These are phyloP conservation scores for Coniella lustricola DNA, from an alignment of 2,329 filamentous ascomycete genomes.

Conservation along the genomic window DNA sequence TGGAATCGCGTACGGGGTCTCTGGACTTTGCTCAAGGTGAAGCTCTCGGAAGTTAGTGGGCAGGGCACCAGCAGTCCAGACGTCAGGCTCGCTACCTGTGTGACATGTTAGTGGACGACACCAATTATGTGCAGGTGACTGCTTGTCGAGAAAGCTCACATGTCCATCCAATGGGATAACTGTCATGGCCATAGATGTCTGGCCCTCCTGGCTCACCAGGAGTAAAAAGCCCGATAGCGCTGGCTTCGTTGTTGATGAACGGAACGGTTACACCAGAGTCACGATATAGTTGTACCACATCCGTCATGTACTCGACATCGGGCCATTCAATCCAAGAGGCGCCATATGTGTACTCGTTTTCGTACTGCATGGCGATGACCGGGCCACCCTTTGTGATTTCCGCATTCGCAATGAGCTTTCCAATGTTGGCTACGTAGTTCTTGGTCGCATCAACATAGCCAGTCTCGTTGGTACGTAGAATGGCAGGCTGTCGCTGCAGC, in stretches of 20 bases:
- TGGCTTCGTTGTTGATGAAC: slow-evolving; percentile 67
- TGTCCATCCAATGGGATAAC: slow-evolving; percentile 54
- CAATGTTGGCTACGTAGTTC: slow-evolving; percentile 52
- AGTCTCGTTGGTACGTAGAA: slow-evolving; percentile 53
- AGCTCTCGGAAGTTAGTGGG: slow-evolving; percentile 47
- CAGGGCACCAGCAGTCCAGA: slow-evolving; percentile 51
- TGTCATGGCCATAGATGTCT: slow-evolving; percentile 62
- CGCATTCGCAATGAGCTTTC: slow-evolving; percentile 60
- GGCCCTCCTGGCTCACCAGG: slow-evolving; percentile 51
- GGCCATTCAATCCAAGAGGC: slow-evolving; percentile 48
- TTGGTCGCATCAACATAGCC: slow-evolving; percentile 61
- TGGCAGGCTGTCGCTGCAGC: slow-evolving; percentile 61
- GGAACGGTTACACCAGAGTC: slow-evolving; percentile 67
- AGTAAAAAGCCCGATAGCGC: slow-evolving; percentile 51
- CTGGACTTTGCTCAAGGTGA: slow-evolving; percentile 55
- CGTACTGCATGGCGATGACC: slow-evolving; percentile 70
- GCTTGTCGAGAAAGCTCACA: slow-evolving; percentile 26
- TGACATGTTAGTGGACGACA: not conserved
- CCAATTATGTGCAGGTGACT: slow-evolving; percentile 30
- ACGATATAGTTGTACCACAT: slow-evolving; percentile 61
- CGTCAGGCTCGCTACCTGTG: slow-evolving; percentile 32
- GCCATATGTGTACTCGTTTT: slow-evolving; percentile 68
- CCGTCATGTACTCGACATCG: slow-evolving; percentile 61
- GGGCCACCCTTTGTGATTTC: slow-evolving; percentile 81
- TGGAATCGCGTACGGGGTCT: slow-evolving; percentile 57